phyloP scores from a whole-genome alignment of 2,329 filamentous ascomycete species.

The Incumbomyces delicatus region DNA sequence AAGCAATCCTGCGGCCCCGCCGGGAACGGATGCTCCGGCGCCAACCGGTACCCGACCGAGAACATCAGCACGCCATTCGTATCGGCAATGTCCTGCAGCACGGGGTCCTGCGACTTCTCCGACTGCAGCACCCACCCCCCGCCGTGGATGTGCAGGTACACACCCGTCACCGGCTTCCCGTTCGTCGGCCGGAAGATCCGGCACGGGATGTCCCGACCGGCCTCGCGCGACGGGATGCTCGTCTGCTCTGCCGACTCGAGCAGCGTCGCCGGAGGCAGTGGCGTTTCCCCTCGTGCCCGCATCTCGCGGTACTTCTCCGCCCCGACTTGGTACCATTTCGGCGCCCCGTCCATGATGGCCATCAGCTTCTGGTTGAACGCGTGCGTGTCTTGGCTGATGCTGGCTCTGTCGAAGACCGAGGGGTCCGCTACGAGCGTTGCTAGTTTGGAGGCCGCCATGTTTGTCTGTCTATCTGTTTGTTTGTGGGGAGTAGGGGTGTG shows the following conservation, averaged over 20 bases:
- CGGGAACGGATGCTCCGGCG: constrained; percentile 51
- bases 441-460: not conserved
- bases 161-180: constrained; percentile 31
- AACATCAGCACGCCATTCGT: constrained; percentile 40
- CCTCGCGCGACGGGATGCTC: constrained; percentile 43
- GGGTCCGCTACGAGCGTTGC: constrained; percentile 10
- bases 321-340: constrained; percentile 47
- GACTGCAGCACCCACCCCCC: constrained; percentile 33
- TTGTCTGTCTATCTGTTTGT: too few species aligned
- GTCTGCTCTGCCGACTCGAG: constrained; percentile 39
- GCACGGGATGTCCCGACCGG: constrained; percentile 42
- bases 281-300: constrained; percentile 44
- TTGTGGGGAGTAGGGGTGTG: too few species aligned
- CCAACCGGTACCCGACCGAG: constrained; percentile 50
- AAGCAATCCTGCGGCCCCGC: constrained; percentile 46
- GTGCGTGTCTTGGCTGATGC: constrained; percentile 16
- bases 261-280: constrained; percentile 38
- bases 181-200: constrained; percentile 43
- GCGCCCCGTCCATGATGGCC: constrained; percentile 31
- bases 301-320: constrained; percentile 46
- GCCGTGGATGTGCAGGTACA: constrained; percentile 49
- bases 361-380: constrained; percentile 18
- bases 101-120: constrained; percentile 34
- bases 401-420: constrained; percentile 13
- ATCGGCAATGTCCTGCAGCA: constrained; percentile 43